Conservation (phyloP, 2,329 filamentous ascomycete genomes). For the Bipolaris victoriae region DNA sequence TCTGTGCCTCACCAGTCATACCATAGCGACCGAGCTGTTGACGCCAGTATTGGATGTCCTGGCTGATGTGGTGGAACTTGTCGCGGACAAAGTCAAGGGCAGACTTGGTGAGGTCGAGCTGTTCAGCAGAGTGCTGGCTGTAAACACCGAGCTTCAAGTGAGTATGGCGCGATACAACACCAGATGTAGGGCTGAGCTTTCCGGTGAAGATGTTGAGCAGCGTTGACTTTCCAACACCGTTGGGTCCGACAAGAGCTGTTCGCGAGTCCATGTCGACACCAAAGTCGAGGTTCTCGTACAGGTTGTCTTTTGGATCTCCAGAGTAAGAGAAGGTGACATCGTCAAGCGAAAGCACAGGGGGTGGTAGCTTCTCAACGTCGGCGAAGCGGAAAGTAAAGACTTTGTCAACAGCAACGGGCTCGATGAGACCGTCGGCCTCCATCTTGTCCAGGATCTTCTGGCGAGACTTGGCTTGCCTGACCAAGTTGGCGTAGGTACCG, state of each 20-base stretch:
- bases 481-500: constrained; percentile 99
- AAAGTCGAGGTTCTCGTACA: constrained; percentile 96
- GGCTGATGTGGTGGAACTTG: constrained; percentile 85
- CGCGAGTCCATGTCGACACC: constrained; percentile 99
- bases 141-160: constrained; percentile 98
- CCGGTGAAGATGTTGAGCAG: constrained; percentile 95
- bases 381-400: constrained; percentile 99
- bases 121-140: constrained; percentile 97
- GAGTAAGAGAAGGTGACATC: constrained; percentile 98
- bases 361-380: constrained; percentile 98
- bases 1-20: constrained; percentile 90
- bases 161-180: constrained; percentile 87
- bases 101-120: constrained; percentile 97
- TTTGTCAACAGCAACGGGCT: constrained; percentile 81
- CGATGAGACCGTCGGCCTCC: constrained; percentile 98
- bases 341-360: constrained; percentile 94
- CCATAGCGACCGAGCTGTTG: constrained; percentile 96
- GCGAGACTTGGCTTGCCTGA: constrained; percentile 96
- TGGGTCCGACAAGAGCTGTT: constrained; percentile 94
- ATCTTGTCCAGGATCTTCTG: constrained; percentile 99
- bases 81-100: constrained; percentile 97
- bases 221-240: constrained; percentile 99
- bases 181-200: constrained; percentile 83
- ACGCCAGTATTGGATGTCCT: constrained; percentile 99
- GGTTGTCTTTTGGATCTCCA: constrained; percentile 83